phyloP scores from a whole-genome alignment of 192 early-diverging fungal genomes.

The Linnemannia zychae region DNA sequence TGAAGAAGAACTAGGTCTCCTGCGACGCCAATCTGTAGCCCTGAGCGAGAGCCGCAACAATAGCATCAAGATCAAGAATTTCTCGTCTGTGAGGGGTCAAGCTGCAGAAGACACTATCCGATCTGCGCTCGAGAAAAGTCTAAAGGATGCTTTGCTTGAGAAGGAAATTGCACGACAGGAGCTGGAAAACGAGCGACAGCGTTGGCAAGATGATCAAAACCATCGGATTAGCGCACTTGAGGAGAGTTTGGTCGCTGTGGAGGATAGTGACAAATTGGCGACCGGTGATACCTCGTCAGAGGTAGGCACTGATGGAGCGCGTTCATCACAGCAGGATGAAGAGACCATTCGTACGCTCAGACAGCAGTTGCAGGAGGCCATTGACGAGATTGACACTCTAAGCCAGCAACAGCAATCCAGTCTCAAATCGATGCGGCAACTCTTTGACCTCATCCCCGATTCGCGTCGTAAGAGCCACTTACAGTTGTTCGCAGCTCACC shows the following conservation, averaged over 20 bases:
- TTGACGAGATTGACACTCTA: slow-evolving; percentile 41
- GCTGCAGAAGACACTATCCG: slow-evolving; percentile 42
- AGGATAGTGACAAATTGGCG: slow-evolving; percentile 23
- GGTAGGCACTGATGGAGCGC: background rate
- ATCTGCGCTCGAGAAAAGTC: slow-evolving; percentile 40
- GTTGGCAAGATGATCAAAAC: slow-evolving; percentile 45
- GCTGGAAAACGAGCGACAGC: slow-evolving; percentile 51
- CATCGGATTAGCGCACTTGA: slow-evolving; percentile 44
- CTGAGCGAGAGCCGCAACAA: slow-evolving; percentile 43
- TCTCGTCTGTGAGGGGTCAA: background rate
- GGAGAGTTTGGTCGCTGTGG: slow-evolving; percentile 44
- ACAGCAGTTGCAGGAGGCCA: slow-evolving; percentile 43
- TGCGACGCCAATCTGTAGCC: slow-evolving; percentile 34
- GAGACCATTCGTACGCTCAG: slow-evolving; percentile 11
- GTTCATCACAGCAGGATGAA: background rate
- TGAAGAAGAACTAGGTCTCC: slow-evolving; percentile 41
- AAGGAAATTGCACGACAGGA: slow-evolving; percentile 50
- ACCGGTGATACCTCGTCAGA: background rate
- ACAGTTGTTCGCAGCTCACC: slow-evolving; percentile 25
- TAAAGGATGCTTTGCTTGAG: slow-evolving; percentile 55
- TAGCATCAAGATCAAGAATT: slow-evolving; percentile 40
- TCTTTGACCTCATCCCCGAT: slow-evolving; percentile 47
- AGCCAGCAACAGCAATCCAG: slow-evolving; percentile 42
- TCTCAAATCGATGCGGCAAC: slow-evolving; percentile 42
- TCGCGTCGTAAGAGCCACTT: slow-evolving; percentile 35